Evolutionary conservation across 176 grass and related monocot species (phyloP).

Genomic region (Carex parvula): DNA sequence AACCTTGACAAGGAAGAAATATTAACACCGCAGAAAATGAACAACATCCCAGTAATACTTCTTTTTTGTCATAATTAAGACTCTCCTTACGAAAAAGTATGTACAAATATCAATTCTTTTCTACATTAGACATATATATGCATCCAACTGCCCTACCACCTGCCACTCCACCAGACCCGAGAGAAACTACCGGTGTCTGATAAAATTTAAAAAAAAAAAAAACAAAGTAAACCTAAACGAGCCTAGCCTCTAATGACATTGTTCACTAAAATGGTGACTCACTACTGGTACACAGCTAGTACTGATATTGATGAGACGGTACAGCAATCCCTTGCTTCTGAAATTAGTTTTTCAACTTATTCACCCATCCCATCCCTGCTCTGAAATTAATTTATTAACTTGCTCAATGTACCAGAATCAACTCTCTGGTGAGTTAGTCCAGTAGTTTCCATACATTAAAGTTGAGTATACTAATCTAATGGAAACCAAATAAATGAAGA

Average conservation of each 20-base stretch:
- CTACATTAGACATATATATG: neutral
- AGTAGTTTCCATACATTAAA: neutral
- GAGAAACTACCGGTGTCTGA: neutral
- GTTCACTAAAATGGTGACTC: neutral
- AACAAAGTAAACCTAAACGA: neutral
- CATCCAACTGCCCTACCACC: neutral
- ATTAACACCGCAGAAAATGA: neutral
- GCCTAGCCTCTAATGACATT: neutral
- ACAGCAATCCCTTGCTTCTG: neutral
- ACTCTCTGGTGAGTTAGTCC: neutral
- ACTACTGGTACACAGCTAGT: neutral
- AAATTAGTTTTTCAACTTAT: neutral
- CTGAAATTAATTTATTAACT: neutral
- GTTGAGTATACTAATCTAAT: neutral
- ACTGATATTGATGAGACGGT: neutral
- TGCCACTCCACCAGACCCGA: neutral
- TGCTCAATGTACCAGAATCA: slow-evolving; percentile 1
- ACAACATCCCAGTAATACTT: neutral
- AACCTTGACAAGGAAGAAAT: neutral
- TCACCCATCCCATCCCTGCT: neutral
- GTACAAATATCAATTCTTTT: neutral
- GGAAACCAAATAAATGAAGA: neutral
- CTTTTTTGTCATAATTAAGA: neutral
- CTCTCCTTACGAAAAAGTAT: neutral
- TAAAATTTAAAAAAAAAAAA: neutral